Conservation (phyloP, 371 early-diverging fungal species). For the Polyrhizophydium stewartii region DNA sequence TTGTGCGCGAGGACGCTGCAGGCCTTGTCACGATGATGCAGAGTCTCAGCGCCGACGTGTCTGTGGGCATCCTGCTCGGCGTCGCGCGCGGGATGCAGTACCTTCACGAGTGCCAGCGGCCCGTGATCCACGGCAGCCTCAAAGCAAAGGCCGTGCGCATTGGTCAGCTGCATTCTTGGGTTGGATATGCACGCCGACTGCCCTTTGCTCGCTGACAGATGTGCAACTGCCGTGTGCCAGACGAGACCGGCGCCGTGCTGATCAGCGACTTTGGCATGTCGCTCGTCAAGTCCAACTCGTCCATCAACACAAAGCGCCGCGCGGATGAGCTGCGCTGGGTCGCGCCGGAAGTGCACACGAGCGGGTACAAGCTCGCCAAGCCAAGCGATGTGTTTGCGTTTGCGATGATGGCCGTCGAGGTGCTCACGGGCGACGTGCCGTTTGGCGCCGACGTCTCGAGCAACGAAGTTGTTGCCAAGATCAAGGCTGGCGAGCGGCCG, state of each 20-base stretch:
- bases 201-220: not conserved
- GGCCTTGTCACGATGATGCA: not conserved
- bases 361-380: no score
- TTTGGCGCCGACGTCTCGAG: no score
- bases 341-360: not conserved
- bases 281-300: slow-evolving; percentile 13
- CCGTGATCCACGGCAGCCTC: not conserved
- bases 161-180: not conserved
- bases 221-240: no score
- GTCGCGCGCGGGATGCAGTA: not conserved
- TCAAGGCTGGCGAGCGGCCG: no score
- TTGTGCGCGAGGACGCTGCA: not conserved
- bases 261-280: slow-evolving; percentile 34
- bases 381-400: no score
- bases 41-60: not conserved
- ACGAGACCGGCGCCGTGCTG: slow-evolving; percentile 2
- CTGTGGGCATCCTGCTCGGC: not conserved
- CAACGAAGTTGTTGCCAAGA: no score
- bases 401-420: no score
- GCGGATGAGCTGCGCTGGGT: no score
- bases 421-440: no score
- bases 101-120: slow-evolving; percentile 1
- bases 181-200: no score
- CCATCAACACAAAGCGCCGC: not conserved
- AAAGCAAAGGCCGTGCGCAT: not conserved